These are phyloP conservation scores for Ochromonas danica DNA, from an alignment of 108 stramenopile genomes.

Conservation along the genomic window DNA sequence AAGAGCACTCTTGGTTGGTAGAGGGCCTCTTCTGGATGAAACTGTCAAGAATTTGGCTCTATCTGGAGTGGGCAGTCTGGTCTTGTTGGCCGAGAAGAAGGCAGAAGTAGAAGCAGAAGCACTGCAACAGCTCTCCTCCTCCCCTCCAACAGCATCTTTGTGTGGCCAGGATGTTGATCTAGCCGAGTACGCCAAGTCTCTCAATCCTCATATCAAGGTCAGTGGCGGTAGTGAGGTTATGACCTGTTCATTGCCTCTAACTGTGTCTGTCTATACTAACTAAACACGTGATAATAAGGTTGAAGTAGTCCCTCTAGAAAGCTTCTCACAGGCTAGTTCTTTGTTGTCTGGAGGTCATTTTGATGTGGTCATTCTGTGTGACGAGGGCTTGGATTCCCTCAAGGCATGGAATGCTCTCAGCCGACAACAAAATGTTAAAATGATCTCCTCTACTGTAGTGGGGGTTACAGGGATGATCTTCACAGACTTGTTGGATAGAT, in stretches of 20 bases:
- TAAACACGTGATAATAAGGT: too few relatives aligned
- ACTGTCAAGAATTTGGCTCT: constrained; percentile 28
- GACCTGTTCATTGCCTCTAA: too few relatives aligned
- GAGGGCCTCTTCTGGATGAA: not conserved
- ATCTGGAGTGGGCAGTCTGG: constrained; percentile 9
- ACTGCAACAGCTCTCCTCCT: not conserved
- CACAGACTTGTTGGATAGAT: constrained; percentile 1
- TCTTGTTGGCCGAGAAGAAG: not conserved
- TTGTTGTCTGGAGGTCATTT: too few relatives aligned
- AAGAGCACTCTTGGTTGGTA: not conserved
- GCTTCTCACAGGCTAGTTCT: too few relatives aligned
- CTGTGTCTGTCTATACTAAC: too few relatives aligned
- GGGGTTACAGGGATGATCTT: not conserved
- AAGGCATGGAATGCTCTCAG: not conserved
- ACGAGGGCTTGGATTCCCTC: too few relatives aligned
- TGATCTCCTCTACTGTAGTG: not conserved
- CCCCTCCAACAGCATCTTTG: not conserved
- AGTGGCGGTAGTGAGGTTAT: too few relatives aligned
- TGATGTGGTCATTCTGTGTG: too few relatives aligned
- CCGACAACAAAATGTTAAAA: not conserved
- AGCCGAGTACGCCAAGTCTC: not conserved
- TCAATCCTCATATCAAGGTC: not conserved
- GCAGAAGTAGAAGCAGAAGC: not conserved
- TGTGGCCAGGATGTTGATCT: too few relatives aligned
- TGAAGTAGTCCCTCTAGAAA: too few relatives aligned